Evolutionary conservation across 1,284 basidiomycete species (phyloP), one percentile per base, ranked within the genome.

Genomic region (Malassezia cuniculi): DNA sequence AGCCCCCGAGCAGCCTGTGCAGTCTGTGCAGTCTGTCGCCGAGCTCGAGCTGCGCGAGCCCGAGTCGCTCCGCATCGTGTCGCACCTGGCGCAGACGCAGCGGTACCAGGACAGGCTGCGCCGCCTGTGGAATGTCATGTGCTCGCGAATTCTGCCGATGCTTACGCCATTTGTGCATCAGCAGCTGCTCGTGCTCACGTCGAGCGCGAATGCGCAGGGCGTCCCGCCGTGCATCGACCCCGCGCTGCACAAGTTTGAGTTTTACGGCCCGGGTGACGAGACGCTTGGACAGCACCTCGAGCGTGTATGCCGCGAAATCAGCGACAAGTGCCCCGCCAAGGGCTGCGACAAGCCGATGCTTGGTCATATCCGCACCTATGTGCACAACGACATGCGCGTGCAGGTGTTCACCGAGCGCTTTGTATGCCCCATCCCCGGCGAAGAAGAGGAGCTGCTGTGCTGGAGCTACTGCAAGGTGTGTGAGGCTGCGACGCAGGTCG

Each of bases 211-310:
- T 16, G 78, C 77, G 17, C 32, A 76, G 2, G 63, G 66, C 3
- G 68, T 69, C 28, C 70, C 71, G 35, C 70, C 71, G 12, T 76
- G 71, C 56, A 62, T 68, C 5, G 72, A 69, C 28, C 71, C 71
- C 17, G 35, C 66, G 9, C 41, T 89, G 31, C 74, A 75, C 24
- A 79, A 81, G 45, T 77, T 84, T 70, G 80, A 78, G 18, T 95
- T 90, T 69, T 97, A 97, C 61, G 83, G 86, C 33, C 78, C 84
- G 42, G 84, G 85, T 49, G 90, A 97, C 66, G 78, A 78, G 65
- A 87, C 90, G 1, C 75, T 97, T 4, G 86, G 86, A 0, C 84
- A 87, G 61, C 93, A 82, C 69, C 80, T 97, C 48, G 85, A 89
- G 55, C 78, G 80, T 29, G 76, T 78, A 0, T 77, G 81, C 25